Evolutionary conservation across 352 stramenopile species (phyloP), one percentile per base, ranked within the genome.

Genomic region (Pythium plurisporium): DNA sequence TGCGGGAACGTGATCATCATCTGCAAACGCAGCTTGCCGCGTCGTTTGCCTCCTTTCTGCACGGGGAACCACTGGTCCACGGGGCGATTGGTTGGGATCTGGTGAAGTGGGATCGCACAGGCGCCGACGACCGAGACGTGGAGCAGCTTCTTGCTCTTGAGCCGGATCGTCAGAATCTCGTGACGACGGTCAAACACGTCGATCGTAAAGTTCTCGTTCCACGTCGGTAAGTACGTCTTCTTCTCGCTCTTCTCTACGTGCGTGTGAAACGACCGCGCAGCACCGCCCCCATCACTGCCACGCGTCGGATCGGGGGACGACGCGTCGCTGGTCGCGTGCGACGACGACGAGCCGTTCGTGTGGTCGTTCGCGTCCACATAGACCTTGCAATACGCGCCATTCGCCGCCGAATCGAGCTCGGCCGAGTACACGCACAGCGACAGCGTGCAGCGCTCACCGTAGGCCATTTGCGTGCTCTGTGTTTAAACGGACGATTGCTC

Each of bases 131-230:
- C 71, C 14, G 70, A 68, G 20, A 72, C 77, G 63, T 81, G 81
- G 34, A 87, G 72, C 14, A 83, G 46, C 50, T 87, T 76, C 51
- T 84, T 74, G 63, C 74, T 87, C 62, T 87, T 87, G 40, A 87
- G 65, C 27, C 77, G 77, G 20, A 87, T 69, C 42, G 72, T 85
- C 20, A 87, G 51, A 46, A 87, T 80, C 63, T 84, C 73, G 8
- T 53, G 38, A 34, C 17, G 55, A 6, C 48, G 55, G 36, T 64
- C 55, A 26, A 36, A 58, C 25, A 69, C 55, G 36, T 64, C 55
- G 55, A 69, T 51, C 15, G 33, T 60, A 37, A 69, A 69, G 15
- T 40, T 61, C 54, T 69, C 62, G 55, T 64, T 64, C 62, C 62
- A 69, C 22, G 50, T 51, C 14, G 62, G 62, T 31, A 52, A 22